These are phyloP conservation scores for Aurifilum marmelostoma DNA, from an alignment of 2,329 filamentous ascomycete species.

Conservation along the genomic window DNA sequence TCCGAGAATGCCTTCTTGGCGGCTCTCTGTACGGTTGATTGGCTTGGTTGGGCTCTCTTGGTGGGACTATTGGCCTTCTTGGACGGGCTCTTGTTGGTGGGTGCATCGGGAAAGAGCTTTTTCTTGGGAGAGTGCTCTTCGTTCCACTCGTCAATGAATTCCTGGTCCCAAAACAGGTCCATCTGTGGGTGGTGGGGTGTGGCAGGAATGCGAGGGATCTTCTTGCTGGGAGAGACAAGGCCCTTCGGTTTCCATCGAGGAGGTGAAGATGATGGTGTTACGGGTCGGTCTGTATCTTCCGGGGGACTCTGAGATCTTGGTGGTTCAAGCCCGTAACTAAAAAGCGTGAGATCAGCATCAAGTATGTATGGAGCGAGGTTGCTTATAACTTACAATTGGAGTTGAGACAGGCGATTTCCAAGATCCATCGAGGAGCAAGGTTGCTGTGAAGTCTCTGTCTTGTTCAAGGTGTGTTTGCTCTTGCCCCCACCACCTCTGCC, in stretches of 20 bases:
- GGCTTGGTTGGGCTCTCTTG: constrained; percentile 34
- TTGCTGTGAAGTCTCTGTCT: neutral
- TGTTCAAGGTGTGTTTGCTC: neutral
- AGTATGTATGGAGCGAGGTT: neutral
- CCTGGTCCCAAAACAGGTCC: constrained; percentile 64
- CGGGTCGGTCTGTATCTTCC: constrained; percentile 9
- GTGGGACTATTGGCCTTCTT: constrained; percentile 38
- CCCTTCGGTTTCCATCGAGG: constrained; percentile 13
- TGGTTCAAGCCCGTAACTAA: constrained; percentile 7
- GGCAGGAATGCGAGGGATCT: constrained; percentile 50
- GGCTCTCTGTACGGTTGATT: constrained; percentile 41
- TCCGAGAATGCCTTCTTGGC: constrained; percentile 65
- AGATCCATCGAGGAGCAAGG: constrained; percentile 4
- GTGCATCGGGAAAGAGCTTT: constrained; percentile 36
- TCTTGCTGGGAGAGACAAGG: constrained; percentile 40
- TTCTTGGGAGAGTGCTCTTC: constrained; percentile 60
- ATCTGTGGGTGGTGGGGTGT: constrained; percentile 57
- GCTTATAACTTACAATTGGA: constrained; percentile 15
- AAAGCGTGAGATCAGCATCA: constrained; percentile 9
- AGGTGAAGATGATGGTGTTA: constrained; percentile 25
- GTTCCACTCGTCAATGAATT: constrained; percentile 65
- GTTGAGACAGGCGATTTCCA: constrained; percentile 5
- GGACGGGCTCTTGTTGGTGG: constrained; percentile 35
- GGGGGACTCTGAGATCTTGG: constrained; percentile 1
- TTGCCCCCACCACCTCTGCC: neutral